A percentile compares a stretch with the other conserved stretches of the same genome.
phyloP scores from a whole-genome alignment of 257 asterid genomes.

The Catharanthus roseus region DNA sequence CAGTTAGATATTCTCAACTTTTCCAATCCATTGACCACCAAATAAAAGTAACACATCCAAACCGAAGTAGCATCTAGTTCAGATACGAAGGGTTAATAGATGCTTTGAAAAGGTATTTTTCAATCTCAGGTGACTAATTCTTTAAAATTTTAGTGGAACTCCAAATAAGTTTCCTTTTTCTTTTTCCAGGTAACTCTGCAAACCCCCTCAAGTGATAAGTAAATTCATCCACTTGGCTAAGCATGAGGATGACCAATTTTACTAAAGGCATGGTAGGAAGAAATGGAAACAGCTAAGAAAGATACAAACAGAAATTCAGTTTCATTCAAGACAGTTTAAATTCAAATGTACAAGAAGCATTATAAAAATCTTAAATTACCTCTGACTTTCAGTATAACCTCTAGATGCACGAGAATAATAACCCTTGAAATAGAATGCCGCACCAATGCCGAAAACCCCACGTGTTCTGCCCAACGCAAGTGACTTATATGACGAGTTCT shows the following conservation, averaged over 20 bases:
- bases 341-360: slow-evolving; percentile 5
- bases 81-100: background rate
- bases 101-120: background rate
- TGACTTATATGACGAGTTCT: slow-evolving; percentile 50
- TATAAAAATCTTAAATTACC: slow-evolving; percentile 33
- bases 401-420: slow-evolving; percentile 33
- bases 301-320: background rate
- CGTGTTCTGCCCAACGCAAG: slow-evolving; percentile 66
- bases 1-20: background rate
- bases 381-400: slow-evolving; percentile 30
- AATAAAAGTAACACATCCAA: background rate
- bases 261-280: background rate
- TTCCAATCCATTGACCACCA: background rate
- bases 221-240: background rate
- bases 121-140: background rate
- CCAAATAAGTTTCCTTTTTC: background rate
- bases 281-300: background rate
- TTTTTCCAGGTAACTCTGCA: background rate
- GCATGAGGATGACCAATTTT: background rate
- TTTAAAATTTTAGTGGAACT: background rate
- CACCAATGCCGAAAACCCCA: slow-evolving; percentile 89
- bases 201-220: background rate
- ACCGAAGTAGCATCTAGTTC: background rate
- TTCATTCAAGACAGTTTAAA: background rate
- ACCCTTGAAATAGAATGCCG: slow-evolving; percentile 63